These are phyloP conservation scores for Mycena pura DNA, from an alignment of 768 basidiomycete genomes.

Conservation along the genomic window DNA sequence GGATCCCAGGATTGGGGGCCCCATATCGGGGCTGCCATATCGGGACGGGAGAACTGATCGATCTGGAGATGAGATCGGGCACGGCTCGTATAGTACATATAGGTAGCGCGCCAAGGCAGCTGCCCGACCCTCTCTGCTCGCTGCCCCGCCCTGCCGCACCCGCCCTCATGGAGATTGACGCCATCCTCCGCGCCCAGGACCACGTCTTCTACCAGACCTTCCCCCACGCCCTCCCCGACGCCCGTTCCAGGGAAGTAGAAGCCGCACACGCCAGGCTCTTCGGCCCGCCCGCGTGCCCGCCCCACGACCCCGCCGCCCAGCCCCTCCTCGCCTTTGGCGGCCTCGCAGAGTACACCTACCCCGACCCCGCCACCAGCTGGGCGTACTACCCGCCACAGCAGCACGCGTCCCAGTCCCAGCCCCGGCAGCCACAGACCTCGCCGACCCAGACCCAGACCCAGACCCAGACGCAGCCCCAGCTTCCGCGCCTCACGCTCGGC, in stretches of 20 bases:
- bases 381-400: neutral
- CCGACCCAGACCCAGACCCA: neutral
- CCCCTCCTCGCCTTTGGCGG: neutral
- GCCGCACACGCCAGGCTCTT: neutral
- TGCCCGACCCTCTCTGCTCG: too few relatives aligned
- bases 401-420: neutral
- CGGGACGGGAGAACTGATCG: too few relatives aligned
- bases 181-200: neutral
- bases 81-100: too few relatives aligned
- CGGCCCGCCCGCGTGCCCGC: neutral
- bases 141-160: too few relatives aligned
- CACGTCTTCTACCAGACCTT: slow-evolving; percentile 16
- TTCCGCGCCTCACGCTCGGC: too few relatives aligned
- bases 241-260: neutral
- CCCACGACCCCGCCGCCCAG: neutral
- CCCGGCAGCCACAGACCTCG: neutral
- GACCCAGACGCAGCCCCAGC: too few relatives aligned
- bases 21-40: too few relatives aligned
- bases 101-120: too few relatives aligned
- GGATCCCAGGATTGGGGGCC: too few relatives aligned
- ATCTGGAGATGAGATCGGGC: too few relatives aligned
- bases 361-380: neutral
- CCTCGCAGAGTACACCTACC: neutral
- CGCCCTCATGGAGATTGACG: slow-evolving; percentile 5
- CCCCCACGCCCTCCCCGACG: neutral